Evolutionary conservation across 495 filamentous ascomycete genomes (phyloP), one percentile per base, ranked within the genome.

Genomic region (Penicillium robsamsonii): DNA sequence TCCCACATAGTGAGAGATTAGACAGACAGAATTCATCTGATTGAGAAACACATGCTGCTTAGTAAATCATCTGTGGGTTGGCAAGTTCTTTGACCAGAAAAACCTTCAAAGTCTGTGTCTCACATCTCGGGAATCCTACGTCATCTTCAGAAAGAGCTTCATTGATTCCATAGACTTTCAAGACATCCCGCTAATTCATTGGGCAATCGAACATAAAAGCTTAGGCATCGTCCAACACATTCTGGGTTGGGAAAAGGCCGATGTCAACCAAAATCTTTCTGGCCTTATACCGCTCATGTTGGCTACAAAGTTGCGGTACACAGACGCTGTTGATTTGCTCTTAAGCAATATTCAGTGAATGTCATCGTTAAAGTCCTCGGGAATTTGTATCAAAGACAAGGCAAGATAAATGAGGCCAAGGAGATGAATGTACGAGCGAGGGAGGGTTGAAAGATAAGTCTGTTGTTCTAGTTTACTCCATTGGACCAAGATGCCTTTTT

Each of bases 271-370:
- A 48, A 33, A 0, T 0, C 20, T 5, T 10, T 35, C 46, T 35
- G 30, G 46, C 46, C 10, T 48, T 35, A 48, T 17, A 48, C 46
- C 46, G 1, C 46, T 35, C 30, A 48, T 48, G 30, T 10, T 48
- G 17, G 46, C 46, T 48, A 48, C 17, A 48, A 11, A 48, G 46
- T 48, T 48, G 30, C 46, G 46, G 29, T 48, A 48, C 46, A 7
- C 30, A 48, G 46, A 33, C 9, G 46, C 46, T 48, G 30, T 33
- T 48, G 17, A 35, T 35, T 48, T 48, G 30, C 46, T 48, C 5
- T 48, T 35, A 33, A 33, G 46, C 27, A 10, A 48, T 48, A 48
- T 48, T 48, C 17, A 33, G 46, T 33, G 30, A 35, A 18, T 13
- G 30, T 20, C 30, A 48, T 35, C 22, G 22, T 2, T 22, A 1